Conservation (phyloP, 805 yeast genomes). For the Starmerella davenportii region DNA sequence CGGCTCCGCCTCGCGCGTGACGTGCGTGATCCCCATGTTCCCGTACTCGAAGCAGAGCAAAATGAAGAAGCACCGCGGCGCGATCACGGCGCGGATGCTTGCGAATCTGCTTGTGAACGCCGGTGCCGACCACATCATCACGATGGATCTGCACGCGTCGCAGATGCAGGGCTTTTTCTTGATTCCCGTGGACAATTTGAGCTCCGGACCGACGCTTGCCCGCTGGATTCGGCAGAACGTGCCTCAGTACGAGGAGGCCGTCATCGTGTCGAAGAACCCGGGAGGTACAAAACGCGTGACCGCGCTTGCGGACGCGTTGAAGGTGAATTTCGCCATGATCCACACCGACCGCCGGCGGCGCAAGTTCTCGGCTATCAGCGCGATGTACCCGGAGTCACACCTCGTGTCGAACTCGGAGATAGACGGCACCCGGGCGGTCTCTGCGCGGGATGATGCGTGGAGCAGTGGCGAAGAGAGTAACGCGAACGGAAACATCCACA, state of each 20-base stretch:
- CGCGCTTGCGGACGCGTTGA: constrained; percentile 88
- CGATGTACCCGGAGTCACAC: constrained; percentile 16
- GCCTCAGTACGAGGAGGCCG: constrained; percentile 69
- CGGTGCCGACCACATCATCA: constrained; percentile 96
- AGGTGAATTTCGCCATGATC: constrained; percentile 95
- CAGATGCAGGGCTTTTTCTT: constrained; percentile 99
- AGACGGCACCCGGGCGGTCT: constrained; percentile 9
- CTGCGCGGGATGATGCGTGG: constrained; percentile 7
- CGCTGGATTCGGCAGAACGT: constrained; percentile 88
- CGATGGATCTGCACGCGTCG: constrained; percentile 90
- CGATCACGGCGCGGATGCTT: constrained; percentile 92
- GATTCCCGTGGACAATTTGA: constrained; percentile 89
- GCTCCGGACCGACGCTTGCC: constrained; percentile 92
- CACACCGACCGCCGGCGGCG: constrained; percentile 93
- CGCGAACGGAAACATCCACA: constrained; percentile 39
- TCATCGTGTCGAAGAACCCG: constrained; percentile 95
- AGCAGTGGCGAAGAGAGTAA: constrained; percentile 5
- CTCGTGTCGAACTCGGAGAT: constrained; percentile 13
- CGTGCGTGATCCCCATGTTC: constrained; percentile 92
- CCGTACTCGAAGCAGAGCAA: constrained; percentile 95
- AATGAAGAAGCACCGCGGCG: constrained; percentile 98
- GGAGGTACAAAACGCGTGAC: constrained; percentile 98
- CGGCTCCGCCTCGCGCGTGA: constrained; percentile 94
- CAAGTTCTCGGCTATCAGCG: constrained; percentile 32
- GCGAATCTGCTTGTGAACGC: constrained; percentile 93